These are phyloP conservation scores for Tricholoma sp. DNA, from an alignment of 768 basidiomycete genomes.

Conservation along the genomic window DNA sequence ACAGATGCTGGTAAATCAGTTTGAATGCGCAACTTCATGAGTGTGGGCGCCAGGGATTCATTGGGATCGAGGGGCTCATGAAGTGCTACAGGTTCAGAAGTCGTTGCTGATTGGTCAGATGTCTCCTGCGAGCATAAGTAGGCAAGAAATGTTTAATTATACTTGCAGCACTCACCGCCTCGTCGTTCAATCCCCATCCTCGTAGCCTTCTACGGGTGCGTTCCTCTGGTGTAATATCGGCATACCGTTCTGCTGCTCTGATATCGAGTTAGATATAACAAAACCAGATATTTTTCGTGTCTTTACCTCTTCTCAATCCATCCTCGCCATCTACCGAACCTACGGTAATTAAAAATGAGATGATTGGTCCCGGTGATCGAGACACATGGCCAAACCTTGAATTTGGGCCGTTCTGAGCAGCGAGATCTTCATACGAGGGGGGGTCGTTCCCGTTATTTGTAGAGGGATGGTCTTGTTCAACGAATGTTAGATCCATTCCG, in stretches of 20 bases:
- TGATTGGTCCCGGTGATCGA: neutral
- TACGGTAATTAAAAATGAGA: conserved; percentile 23
- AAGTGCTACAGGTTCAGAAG: neutral
- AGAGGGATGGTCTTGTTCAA: conserved; percentile 40
- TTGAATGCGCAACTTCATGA: conserved; percentile 31
- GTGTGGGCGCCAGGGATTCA: neutral
- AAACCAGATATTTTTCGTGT: neutral
- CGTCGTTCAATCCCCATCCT: conserved; percentile 68
- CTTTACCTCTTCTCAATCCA: conserved; percentile 86
- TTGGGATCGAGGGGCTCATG: neutral
- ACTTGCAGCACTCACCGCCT: conserved; percentile 17
- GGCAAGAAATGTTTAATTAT: neutral
- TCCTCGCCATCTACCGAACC: conserved; percentile 80
- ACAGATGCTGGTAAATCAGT: conserved; percentile 30
- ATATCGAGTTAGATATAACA: conserved; percentile 2
- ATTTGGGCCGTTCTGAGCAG: conserved; percentile 71
- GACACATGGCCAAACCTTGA: conserved; percentile 52
- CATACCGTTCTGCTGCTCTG: conserved; percentile 83
- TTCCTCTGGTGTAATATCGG: conserved; percentile 58
- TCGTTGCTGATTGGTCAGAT: neutral
- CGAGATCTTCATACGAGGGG: conserved; percentile 80
- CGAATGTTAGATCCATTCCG: neutral
- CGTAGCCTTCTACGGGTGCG: conserved; percentile 49
- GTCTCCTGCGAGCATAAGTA: neutral
- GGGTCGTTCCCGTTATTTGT: conserved; percentile 45